phyloP scores from a whole-genome alignment of 495 filamentous ascomycete species.

The Aspergillus coremiiformis region DNA sequence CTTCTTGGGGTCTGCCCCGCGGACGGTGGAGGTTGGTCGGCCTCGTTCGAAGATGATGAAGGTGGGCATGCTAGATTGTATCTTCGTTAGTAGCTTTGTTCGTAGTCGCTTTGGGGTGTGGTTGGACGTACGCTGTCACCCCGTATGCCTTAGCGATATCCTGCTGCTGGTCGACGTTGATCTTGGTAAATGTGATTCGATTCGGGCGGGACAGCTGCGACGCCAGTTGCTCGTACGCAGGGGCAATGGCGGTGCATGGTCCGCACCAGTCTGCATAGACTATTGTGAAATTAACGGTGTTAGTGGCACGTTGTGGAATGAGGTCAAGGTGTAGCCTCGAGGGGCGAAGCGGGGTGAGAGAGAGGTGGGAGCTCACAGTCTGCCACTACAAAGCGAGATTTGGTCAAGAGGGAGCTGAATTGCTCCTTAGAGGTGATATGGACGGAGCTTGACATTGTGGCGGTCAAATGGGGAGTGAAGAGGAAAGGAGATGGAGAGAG shows the following conservation, averaged over 20 bases:
- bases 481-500: conserved; percentile 8
- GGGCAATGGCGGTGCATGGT: conserved; percentile 79
- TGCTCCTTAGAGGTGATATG: conserved; percentile 65
- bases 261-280: conserved; percentile 86
- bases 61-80: conserved; percentile 56
- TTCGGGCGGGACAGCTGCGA: conserved; percentile 61
- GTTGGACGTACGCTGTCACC: conserved; percentile 56
- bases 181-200: conserved; percentile 74
- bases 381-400: conserved; percentile 66
- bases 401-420: conserved; percentile 58
- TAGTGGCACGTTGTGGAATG: conserved; percentile 1
- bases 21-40: conserved; percentile 56
- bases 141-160: conserved; percentile 63
- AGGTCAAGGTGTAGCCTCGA: conserved; percentile 9
- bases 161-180: conserved; percentile 72
- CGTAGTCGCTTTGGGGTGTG: not conserved
- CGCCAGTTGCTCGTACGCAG: conserved; percentile 74
- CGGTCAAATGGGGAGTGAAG: conserved; percentile 13
- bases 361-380: conserved; percentile 62
- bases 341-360: not conserved
- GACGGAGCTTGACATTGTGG: conserved; percentile 55
- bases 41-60: conserved; percentile 85
- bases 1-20: conserved; percentile 63
- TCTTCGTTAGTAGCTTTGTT: not conserved
- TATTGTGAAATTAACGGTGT: conserved; percentile 28